Conservation (phyloP, 2,329 filamentous ascomycete genomes). For the Ophiostoma tasmaniense region DNA sequence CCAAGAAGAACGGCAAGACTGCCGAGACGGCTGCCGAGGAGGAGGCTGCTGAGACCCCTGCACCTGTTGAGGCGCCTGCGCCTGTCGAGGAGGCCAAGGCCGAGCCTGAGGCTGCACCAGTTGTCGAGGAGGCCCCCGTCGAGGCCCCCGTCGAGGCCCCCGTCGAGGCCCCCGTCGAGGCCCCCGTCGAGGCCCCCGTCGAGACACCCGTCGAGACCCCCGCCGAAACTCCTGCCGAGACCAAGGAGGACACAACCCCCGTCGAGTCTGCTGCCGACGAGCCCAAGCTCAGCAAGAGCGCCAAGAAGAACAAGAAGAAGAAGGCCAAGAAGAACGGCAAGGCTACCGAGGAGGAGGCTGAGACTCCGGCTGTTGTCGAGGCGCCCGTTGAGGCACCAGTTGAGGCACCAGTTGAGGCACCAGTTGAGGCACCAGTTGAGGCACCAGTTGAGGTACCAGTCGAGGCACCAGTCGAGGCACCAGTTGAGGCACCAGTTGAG, state of each 20-base stretch:
- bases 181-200: no score
- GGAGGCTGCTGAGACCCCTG: neutral
- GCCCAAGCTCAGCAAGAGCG: constrained; percentile 19
- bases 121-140: no score
- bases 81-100: neutral
- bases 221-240: neutral
- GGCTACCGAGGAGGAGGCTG: neutral
- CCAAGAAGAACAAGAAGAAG: constrained; percentile 18
- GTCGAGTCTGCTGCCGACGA: constrained; percentile 8
- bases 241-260: constrained; percentile 5
- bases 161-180: constrained; percentile 1
- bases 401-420: neutral
- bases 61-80: neutral
- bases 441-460: constrained; percentile 1
- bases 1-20: constrained; percentile 7
- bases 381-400: constrained; percentile 1
- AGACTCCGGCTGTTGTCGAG: neutral
- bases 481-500: constrained; percentile 13
- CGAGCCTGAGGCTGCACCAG: neutral
- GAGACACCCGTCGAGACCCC: no score
- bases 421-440: neutral
- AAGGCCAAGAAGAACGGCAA: constrained; percentile 13
- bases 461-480: neutral
- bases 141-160: no score
- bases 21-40: neutral